Percentiles rank a stretch among this genome's conserved stretches.
Evolutionary conservation across 768 basidiomycete genomes (phyloP).

Genomic region (Agaricus bisporus): DNA sequence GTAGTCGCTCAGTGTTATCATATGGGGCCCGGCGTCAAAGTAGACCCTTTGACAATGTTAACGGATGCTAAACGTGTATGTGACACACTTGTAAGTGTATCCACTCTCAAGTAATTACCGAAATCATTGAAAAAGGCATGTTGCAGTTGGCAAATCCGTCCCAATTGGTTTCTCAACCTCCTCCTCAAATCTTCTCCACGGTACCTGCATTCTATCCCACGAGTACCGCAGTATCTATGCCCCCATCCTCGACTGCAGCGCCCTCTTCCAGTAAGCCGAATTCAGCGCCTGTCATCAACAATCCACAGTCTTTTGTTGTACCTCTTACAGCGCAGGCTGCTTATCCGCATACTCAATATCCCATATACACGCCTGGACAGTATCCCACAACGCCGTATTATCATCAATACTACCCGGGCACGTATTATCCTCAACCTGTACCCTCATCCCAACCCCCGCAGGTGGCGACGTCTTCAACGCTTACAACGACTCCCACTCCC

Average conservation of each 20-base stretch:
- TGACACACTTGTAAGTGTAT: slow-evolving; percentile 56
- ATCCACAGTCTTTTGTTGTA: slow-evolving; percentile 69
- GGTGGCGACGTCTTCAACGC: slow-evolving; percentile 1
- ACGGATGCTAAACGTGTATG: slow-evolving; percentile 74
- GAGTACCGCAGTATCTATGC: slow-evolving; percentile 22
- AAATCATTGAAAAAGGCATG: slow-evolving; percentile 12
- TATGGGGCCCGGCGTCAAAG: slow-evolving; percentile 59
- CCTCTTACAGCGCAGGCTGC: slow-evolving; percentile 46
- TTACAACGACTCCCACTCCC: slow-evolving; percentile 15
- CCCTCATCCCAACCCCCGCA: slow-evolving; percentile 12
- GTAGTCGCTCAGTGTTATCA: slow-evolving; percentile 80
- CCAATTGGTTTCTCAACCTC: slow-evolving; percentile 60
- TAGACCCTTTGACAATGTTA: slow-evolving; percentile 71
- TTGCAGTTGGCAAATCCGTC: slow-evolving; percentile 68
- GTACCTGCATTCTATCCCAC: slow-evolving; percentile 34
- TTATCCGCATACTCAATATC: slow-evolving; percentile 42
- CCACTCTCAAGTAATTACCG: not conserved
- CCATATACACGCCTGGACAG: slow-evolving; percentile 32
- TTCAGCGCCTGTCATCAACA: slow-evolving; percentile 51
- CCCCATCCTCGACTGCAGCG: slow-evolving; percentile 22
- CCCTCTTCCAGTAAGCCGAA: slow-evolving; percentile 21
- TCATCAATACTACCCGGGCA: slow-evolving; percentile 35
- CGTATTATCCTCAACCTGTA: slow-evolving; percentile 15
- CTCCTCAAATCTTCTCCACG: slow-evolving; percentile 49
- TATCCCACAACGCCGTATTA: slow-evolving; percentile 67